Evolutionary conservation across 129 eudicot species (phyloP).

Genomic region (Saussurea involucrata): DNA sequence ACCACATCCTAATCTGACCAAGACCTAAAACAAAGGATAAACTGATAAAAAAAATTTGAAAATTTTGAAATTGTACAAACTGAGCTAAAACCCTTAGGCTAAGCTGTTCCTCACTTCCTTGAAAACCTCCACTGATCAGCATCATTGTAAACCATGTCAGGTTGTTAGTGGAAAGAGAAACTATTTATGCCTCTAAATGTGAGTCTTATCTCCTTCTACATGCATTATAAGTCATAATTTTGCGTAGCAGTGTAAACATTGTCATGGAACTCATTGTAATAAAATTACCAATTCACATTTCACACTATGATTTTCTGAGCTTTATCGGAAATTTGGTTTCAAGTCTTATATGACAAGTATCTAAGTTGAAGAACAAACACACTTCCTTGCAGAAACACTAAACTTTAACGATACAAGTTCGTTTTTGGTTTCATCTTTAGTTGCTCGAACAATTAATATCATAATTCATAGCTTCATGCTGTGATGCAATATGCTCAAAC

Average conservation of each 20-base stretch:
- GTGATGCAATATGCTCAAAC: not conserved
- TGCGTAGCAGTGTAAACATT: not conserved
- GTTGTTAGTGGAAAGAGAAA: not conserved
- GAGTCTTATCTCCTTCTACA: not conserved
- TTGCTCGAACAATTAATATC: not conserved
- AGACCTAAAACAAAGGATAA: not conserved
- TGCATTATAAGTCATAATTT: slow-evolving; percentile 8
- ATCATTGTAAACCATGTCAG: not conserved
- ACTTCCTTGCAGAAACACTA: not conserved
- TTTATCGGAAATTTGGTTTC: not conserved
- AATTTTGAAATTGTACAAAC: not conserved
- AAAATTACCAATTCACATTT: slow-evolving; percentile 2
- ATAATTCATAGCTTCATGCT: not conserved
- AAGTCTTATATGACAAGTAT: not conserved
- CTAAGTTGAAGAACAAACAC: not conserved
- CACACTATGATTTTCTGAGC: not conserved
- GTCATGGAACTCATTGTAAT: not conserved
- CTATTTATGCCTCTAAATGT: not conserved
- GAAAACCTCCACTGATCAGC: slow-evolving; percentile 1
- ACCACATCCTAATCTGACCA: not conserved
- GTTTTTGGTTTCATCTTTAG: not conserved
- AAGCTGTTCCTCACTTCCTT: not conserved
- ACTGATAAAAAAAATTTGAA: not conserved
- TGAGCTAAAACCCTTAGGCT: not conserved
- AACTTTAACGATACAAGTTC: not conserved